Percentiles rank a stretch among this genome's conserved stretches.
These are phyloP conservation scores for Ilex asprella DNA, from an alignment of 257 asterid species.

Conservation along the genomic window DNA sequence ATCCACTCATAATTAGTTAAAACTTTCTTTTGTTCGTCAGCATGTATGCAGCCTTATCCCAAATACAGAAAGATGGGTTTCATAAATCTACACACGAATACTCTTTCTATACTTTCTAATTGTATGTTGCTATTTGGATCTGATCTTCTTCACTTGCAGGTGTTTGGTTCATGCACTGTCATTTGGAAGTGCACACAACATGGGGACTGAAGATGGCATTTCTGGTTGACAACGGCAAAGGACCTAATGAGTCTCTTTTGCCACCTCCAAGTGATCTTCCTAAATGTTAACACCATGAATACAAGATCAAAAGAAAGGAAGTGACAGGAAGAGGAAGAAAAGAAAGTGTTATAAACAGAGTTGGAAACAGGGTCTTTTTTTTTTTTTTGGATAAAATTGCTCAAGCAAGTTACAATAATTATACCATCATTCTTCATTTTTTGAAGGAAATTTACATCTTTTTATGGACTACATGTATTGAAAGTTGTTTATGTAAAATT, in stretches of 20 bases:
- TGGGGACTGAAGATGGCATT: slow-evolving; percentile 98
- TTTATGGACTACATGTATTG: too few species aligned
- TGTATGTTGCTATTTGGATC: too few species aligned
- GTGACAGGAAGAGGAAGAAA: too few species aligned
- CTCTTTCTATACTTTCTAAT: too few species aligned
- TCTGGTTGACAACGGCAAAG: slow-evolving; percentile 82
- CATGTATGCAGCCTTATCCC: too few species aligned
- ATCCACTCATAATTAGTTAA: too few species aligned
- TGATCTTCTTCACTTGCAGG: slow-evolving; percentile 30
- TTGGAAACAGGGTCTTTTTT: neutral
- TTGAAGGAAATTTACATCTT: neutral
- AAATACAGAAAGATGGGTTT: too few species aligned
- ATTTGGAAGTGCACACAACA: slow-evolving; percentile 81
- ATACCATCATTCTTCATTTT: slow-evolving; percentile 7
- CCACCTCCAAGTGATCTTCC: slow-evolving; percentile 89
- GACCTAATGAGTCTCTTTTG: slow-evolving; percentile 59
- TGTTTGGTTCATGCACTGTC: slow-evolving; percentile 97
- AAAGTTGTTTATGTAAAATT: too few species aligned
- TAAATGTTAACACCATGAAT: slow-evolving; percentile 33
- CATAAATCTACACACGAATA: too few species aligned
- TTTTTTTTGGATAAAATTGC: slow-evolving; percentile 23
- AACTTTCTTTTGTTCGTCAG: too few species aligned
- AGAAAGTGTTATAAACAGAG: too few species aligned
- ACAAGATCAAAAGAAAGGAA: too few species aligned
- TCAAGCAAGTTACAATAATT: slow-evolving; percentile 25